Evolutionary conservation across 2,329 filamentous ascomycete species (phyloP), one percentile per base, ranked within the genome.

Genomic region (Hymenoscyphus linearis): DNA sequence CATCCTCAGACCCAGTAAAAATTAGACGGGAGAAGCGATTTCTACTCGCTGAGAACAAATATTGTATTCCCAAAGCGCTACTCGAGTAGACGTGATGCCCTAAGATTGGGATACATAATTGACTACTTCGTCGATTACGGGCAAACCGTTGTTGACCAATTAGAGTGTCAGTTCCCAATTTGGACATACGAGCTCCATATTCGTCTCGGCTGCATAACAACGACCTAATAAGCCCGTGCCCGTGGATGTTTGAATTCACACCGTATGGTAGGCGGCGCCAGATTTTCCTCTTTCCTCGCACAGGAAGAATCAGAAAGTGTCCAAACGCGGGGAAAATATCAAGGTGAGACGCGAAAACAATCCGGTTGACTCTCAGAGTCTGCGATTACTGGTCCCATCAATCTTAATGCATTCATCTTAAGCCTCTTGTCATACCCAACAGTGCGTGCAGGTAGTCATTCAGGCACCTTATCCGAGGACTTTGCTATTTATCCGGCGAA

Each of bases 401-500:
- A 55, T 55, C 64, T 64, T 64, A 64, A 63, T 61, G 31, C 50
- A 27, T 37, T 31, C 54, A 44, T 66, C 55, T 63, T 65, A 65
- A 65, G 63, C 61, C 62, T 68, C 62, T 31, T 62, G 54, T 60
- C 54, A 27, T 58, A 60, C 58, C 54, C 61, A 54, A 18, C 37
- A 47, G 47, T 61, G 60, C 18, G 52, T 31, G 37, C 26, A 58
- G 44, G 62, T 25, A 57, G 57, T 56, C 62, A 64, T 64, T 67
- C 62, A 67, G 64, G 62, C 62, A 62, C 50, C 59, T 65, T 64
- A 67, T 54, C 58, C 55, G 61, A 59, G 36, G 36, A 22, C 40
- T 56, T 37, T 34, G 55, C 47, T 57, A 58, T 61, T 65, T 65
- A 67, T 52, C 65, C 66, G 56, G 58, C 65, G 62, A 67, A 67